Evolutionary conservation across 1,284 basidiomycete genomes (phyloP).

Genomic region (Leccinum subrobustum): DNA sequence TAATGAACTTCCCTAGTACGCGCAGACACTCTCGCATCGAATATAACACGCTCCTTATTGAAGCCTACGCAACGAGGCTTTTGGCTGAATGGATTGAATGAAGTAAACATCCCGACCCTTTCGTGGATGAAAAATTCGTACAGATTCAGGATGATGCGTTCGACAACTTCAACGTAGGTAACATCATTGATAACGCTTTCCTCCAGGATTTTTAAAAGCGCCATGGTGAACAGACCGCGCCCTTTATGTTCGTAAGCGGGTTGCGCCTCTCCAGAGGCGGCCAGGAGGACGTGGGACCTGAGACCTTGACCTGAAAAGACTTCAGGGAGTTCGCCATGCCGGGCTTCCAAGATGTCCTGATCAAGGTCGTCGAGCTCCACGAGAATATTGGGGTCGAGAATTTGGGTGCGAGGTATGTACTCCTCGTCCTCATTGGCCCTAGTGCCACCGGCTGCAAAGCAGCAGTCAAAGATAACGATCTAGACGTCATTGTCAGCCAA

Average conservation of each 20-base stretch:
- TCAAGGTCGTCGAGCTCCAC: conserved; percentile 37
- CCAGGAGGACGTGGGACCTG: conserved; percentile 48
- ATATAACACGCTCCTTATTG: no score
- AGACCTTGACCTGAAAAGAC: conserved; percentile 43
- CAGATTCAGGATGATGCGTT: no score
- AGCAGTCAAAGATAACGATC: conserved; percentile 59
- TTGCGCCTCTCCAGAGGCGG: conserved; percentile 50
- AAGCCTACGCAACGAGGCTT: no score
- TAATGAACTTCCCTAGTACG: no score
- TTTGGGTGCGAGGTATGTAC: conserved; percentile 39
- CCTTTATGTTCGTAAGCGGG: conserved; percentile 15
- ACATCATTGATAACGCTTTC: not conserved
- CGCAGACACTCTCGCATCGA: no score
- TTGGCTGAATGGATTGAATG: no score
- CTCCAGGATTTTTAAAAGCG: conserved; percentile 15
- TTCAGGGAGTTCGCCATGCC: conserved; percentile 28
- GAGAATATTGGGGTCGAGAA: conserved; percentile 39
- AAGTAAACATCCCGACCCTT: no score
- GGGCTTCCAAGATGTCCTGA: conserved; percentile 44
- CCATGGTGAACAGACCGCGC: conserved; percentile 16
- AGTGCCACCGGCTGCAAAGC: conserved; percentile 46
- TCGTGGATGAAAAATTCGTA: no score
- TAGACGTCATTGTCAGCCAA: not conserved
- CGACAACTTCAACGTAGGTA: no score
- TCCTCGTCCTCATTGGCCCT: conserved; percentile 32